Base-by-base conservation (phyloP, 768 basidiomycete species). In the Leccinum truebloodii region DNA sequence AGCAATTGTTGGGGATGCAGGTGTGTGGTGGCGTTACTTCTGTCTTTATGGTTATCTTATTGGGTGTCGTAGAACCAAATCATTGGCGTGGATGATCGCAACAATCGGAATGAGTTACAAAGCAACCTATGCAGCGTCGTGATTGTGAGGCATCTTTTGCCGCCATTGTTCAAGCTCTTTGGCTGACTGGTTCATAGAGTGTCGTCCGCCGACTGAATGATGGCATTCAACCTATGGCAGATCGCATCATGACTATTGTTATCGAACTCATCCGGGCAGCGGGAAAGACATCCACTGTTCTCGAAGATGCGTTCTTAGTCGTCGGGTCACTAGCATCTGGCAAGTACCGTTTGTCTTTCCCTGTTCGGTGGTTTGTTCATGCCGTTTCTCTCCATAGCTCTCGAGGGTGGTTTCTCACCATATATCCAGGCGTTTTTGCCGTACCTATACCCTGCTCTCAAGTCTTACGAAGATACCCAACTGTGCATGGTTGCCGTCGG, bases 101-200 rank as follows among this genome's bases (percentile, higher is more conserved):
- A 95, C 76, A 99, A 97, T 79, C 97, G 96, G 95, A 97, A 97
- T 70, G 96, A 99, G 73, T 81, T 99, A 26, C 95, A 97, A 73
- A 89, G 93, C 76, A 97, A 96, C 77, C 83, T 98, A 67, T 97
- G 95, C 73, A 87, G 89, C 65, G 91, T 97, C 52, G 81, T 92
- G 56, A 90, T 93, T 57, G 93, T 94, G 70, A 71, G 91, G 79
- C 46, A 6, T 46, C 7, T 6, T 30, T 13, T 54, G 51, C 22
- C 7, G 14, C 22, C 13, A 37, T 22, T 37, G 30, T 20, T 46
- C 24, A 30, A 10, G 39, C 0, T 28, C 41, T 28, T 56, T 64
- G 32, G 57, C 55, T 46, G 28, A 63, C 62, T 56, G n/a, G n/a
- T 41, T 41, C 32, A 7, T 73, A 96, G 90, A 86, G 86, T 68